Evolutionary conservation across 2,329 filamentous ascomycete genomes (phyloP).

Genomic region (Dactylellina parvicollis): DNA sequence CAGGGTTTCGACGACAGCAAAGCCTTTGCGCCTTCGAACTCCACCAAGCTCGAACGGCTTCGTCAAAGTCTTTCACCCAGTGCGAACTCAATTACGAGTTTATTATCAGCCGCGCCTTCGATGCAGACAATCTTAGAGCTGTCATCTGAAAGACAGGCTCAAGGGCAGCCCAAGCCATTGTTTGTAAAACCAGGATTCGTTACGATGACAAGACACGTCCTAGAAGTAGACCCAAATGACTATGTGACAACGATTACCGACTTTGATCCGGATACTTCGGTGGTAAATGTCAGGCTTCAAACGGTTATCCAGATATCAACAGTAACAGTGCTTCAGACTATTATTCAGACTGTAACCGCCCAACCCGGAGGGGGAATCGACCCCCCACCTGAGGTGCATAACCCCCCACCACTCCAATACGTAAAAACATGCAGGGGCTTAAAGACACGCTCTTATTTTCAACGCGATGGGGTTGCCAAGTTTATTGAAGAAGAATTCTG

Average conservation of each 20-base stretch:
- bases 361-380: too few relatives aligned
- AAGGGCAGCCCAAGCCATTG: background rate
- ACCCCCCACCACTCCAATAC: background rate
- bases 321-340: too few relatives aligned
- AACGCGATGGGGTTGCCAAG: background rate
- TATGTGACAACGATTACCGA: background rate
- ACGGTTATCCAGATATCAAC: too few relatives aligned
- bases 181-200: constrained; percentile 10
- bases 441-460: constrained; percentile 1
- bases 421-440: constrained; percentile 3
- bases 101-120: background rate
- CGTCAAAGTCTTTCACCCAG: background rate
- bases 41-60: background rate
- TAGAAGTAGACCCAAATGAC: background rate
- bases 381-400: too few relatives aligned
- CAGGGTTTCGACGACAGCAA: background rate
- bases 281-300: too few relatives aligned
- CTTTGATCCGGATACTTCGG: too few relatives aligned
- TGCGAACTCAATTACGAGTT: background rate
- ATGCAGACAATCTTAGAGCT: background rate
- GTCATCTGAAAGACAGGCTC: background rate
- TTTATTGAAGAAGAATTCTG: constrained; percentile 9
- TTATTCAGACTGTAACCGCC: too few relatives aligned
- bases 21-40: background rate
- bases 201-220: background rate